Conservation (phyloP, 176 grass and related monocot genomes). For the Canna indica region DNA sequence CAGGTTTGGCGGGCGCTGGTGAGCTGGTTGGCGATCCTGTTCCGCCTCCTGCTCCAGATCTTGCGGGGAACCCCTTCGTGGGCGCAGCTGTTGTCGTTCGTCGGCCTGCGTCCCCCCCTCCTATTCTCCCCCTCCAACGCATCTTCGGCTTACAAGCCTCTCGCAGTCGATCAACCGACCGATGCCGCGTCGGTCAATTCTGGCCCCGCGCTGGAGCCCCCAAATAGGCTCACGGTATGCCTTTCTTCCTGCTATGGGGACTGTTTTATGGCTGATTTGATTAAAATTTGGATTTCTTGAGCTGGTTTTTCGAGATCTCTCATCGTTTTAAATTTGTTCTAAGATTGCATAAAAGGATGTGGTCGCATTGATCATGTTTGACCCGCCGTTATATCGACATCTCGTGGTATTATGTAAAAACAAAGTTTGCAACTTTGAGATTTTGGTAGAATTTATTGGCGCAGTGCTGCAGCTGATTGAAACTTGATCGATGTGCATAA, state of each 20-base stretch:
- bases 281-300: not conserved
- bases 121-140: constrained; percentile 18
- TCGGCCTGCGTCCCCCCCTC: constrained; percentile 78
- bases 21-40: constrained; percentile 74
- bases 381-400: not conserved
- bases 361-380: not conserved
- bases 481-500: not conserved
- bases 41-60: constrained; percentile 82
- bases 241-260: not conserved
- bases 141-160: constrained; percentile 2
- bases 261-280: not conserved
- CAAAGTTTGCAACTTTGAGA: not conserved
- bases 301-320: not conserved
- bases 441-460: not conserved
- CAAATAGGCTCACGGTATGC: constrained; percentile 28
- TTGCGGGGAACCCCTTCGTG: constrained; percentile 77
- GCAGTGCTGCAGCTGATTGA: not conserved
- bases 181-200: not conserved
- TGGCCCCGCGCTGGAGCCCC: not conserved
- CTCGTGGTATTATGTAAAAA: not conserved
- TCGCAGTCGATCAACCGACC: not conserved
- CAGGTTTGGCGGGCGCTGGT: constrained; percentile 80
- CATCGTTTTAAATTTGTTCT: not conserved
- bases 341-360: not conserved
- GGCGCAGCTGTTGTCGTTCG: constrained; percentile 74